Conservation (phyloP, 345 rosid genomes). For the Raphanus raphanistrum region DNA sequence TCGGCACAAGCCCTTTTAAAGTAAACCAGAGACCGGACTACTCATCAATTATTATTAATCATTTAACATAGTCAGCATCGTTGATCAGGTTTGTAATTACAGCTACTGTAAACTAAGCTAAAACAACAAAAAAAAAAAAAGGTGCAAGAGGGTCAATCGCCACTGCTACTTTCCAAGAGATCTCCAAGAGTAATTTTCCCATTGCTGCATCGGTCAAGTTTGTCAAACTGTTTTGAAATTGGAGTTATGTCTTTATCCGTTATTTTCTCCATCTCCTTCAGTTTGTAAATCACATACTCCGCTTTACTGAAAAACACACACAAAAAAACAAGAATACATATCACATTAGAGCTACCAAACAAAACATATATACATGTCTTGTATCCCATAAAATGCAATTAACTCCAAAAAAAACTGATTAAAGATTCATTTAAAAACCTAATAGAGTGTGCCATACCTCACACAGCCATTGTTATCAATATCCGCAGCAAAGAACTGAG, state of each 20-base stretch:
- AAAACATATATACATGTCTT: conserved; percentile 1
- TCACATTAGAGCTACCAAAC: conserved; percentile 8
- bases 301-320: conserved; percentile 52
- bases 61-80: background rate
- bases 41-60: background rate
- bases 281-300: conserved; percentile 82
- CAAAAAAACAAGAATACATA: background rate
- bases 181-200: conserved; percentile 84
- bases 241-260: conserved; percentile 71
- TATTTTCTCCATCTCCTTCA: conserved; percentile 83
- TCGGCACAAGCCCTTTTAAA: background rate
- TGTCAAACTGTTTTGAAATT: conserved; percentile 67
- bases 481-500: conserved; percentile 95
- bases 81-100: background rate
- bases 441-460: conserved; percentile 48
- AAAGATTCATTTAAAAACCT: background rate
- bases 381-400: background rate
- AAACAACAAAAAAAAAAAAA: background rate
- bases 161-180: conserved; percentile 53
- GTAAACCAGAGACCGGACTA: conserved; percentile 11
- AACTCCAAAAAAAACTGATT: background rate
- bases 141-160: conserved; percentile 20
- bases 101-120: conserved; percentile 28
- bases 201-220: conserved; percentile 68
- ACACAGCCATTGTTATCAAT: conserved; percentile 91